Base-by-base conservation (phyloP, 129 eudicot genomes). In the sunflower (Helianthus annuus) region DNA sequence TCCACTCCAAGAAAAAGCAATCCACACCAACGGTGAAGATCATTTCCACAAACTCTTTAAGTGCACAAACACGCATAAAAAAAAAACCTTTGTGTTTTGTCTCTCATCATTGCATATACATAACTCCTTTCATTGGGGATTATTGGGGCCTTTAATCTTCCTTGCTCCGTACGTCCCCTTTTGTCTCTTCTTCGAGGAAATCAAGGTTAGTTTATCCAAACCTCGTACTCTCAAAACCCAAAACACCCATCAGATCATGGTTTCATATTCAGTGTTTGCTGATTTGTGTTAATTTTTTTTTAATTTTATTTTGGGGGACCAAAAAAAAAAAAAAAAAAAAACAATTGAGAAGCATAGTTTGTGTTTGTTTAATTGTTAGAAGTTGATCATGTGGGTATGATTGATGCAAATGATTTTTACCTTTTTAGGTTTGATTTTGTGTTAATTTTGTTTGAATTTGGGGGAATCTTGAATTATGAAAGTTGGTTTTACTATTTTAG, bases 161-260 rank as follows among this genome's bases (percentile, higher is more conserved):
- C 34, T 52, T 64, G 71, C 58, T 74, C 73, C 73, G 73, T 67
- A 68, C 68, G 54, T 14, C 71, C 71, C 63, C 55, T 12, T 71
- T 42, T 44, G 42, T 57, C 34, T 15, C 5, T 7, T 58, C 44
- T 10, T 27, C 68, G 68, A 46, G 32, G 74, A 56, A 67, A 76
- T 45, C 74, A 45, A 76, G 80, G 80, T 76, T 56, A 16, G 66
- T 64, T 36, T n/a, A 40, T 75, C 16, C 27, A 27, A 44, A 27
- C 22, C 54, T 73, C 40, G 15, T 62, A 29, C 19, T 16, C 2
- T 36, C 67, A 11, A 48, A 60, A 32, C 38, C 10, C 10, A 19
- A 64, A 10, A 65, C 19, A 10, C 46, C 29, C 40, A 55, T 74
- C 63, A 40, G 72, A 19, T 57, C 68, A 46, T 67, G 55, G 12